phyloP scores from a whole-genome alignment of 2,329 filamentous ascomycete species.

The Blumeriella jaapii region DNA sequence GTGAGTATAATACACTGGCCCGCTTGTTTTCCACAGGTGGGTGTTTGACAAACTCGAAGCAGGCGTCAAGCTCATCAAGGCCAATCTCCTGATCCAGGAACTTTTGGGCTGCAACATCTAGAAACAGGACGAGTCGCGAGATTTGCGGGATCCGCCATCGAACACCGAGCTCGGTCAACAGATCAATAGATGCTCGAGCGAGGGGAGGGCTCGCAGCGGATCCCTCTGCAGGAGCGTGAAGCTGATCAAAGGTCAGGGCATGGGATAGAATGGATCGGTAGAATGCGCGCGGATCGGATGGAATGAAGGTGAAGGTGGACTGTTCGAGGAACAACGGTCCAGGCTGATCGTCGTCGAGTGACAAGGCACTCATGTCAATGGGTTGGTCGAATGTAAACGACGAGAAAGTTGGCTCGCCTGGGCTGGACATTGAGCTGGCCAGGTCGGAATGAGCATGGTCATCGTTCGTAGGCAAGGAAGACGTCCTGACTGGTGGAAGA shows the following conservation, averaged over 20 bases:
- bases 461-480: slow-evolving; percentile 30
- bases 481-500: slow-evolving; percentile 44
- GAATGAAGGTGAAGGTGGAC: slow-evolving; percentile 77
- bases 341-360: slow-evolving; percentile 23
- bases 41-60: slow-evolving; percentile 73
- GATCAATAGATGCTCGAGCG: slow-evolving; percentile 70
- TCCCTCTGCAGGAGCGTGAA: slow-evolving; percentile 39
- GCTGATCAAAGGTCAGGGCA: slow-evolving; percentile 54
- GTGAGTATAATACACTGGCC: slow-evolving; percentile 23
- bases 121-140: slow-evolving; percentile 65
- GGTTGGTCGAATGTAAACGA: slow-evolving; percentile 31
- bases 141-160: slow-evolving; percentile 84
- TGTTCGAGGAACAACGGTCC: slow-evolving; percentile 37
- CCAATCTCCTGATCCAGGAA: slow-evolving; percentile 74
- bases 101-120: slow-evolving; percentile 78
- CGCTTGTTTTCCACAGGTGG: slow-evolving; percentile 51
- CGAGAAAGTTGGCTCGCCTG: slow-evolving; percentile 29
- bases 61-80: slow-evolving; percentile 69
- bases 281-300: slow-evolving; percentile 67
- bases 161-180: slow-evolving; percentile 73
- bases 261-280: slow-evolving; percentile 76
- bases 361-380: slow-evolving; percentile 25
- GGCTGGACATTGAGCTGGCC: slow-evolving; percentile 38
- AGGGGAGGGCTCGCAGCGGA: slow-evolving; percentile 34
- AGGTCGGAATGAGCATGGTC: slow-evolving; percentile 41